Evolutionary conservation across 257 asterid species (phyloP).

Genomic region (Marsdenia floribunda): DNA sequence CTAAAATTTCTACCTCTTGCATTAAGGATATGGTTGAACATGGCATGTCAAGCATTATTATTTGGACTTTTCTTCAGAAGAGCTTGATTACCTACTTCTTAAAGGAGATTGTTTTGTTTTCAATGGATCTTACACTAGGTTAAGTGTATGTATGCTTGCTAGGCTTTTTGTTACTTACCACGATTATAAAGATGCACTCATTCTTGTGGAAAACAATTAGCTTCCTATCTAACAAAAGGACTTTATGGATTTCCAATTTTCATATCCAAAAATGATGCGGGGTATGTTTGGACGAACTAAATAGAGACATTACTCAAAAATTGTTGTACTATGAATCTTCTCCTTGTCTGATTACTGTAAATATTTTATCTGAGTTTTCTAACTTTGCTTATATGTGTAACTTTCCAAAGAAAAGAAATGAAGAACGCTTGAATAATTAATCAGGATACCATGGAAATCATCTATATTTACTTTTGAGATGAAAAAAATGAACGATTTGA

Average conservation of each 20-base stretch:
- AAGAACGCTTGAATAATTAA: not conserved
- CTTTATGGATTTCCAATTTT: not conserved
- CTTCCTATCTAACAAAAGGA: not conserved
- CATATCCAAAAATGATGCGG: not conserved
- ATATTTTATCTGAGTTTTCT: not conserved
- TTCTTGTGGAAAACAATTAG: not conserved
- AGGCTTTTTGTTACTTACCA: not conserved
- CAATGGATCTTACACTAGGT: not conserved
- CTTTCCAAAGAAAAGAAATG: not conserved
- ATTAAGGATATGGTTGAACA: not conserved
- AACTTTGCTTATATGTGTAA: not conserved
- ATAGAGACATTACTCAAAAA: not conserved
- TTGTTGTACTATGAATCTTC: slow-evolving; percentile 2
- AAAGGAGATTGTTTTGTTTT: not conserved
- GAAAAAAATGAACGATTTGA: not conserved
- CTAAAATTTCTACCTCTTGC: not conserved
- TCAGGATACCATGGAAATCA: not conserved
- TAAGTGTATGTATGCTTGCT: not conserved
- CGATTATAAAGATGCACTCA: not conserved
- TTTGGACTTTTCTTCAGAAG: not conserved
- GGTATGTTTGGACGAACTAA: not conserved
- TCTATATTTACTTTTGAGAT: not conserved
- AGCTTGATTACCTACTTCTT: not conserved
- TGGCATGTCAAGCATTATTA: not conserved
- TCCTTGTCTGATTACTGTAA: not conserved